Percentiles rank a stretch among this genome's conserved stretches.
Evolutionary conservation across 208 protist genomes (phyloP).

Genomic region (Balamuthia mandrillaris): DNA sequence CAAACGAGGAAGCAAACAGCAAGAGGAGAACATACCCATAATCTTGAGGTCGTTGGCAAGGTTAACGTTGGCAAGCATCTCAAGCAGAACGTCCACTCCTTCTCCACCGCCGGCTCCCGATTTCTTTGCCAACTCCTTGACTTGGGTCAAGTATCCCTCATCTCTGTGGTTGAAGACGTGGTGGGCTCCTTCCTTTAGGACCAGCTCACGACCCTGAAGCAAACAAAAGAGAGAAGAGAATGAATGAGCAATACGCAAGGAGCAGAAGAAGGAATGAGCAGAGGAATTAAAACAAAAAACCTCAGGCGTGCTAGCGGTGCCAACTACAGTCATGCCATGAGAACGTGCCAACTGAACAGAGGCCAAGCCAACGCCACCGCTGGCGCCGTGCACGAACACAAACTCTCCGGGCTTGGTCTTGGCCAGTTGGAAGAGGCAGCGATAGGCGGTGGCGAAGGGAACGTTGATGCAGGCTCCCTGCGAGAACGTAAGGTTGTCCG

Average conservation of each 20-base stretch:
- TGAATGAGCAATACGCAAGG: too few relatives aligned
- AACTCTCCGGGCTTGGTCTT: slow-evolving; percentile 34
- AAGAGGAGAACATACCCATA: too few relatives aligned
- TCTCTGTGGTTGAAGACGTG: slow-evolving; percentile 39
- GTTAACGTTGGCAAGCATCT: slow-evolving; percentile 51
- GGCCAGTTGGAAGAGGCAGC: slow-evolving; percentile 6
- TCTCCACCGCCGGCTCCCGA: too few relatives aligned
- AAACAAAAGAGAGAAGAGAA: too few relatives aligned
- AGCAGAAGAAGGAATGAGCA: too few relatives aligned
- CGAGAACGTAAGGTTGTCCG: slow-evolving; percentile 18
- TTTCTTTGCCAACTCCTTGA: not conserved
- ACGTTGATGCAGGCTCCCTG: not conserved
- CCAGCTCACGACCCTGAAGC: not conserved
- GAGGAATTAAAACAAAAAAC: too few relatives aligned
- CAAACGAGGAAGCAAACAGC: too few relatives aligned
- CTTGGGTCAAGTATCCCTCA: not conserved
- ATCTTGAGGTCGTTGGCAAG: slow-evolving; percentile 36
- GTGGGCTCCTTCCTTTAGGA: slow-evolving; percentile 19
- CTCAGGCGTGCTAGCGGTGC: slow-evolving; percentile 38
- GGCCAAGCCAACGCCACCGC: not conserved
- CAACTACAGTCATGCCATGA: slow-evolving; percentile 1
- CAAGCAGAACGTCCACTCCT: slow-evolving; percentile 37
- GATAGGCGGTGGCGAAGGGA: slow-evolving; percentile 7
- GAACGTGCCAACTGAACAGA: not conserved
- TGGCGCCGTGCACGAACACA: not conserved